Conservation (phyloP, 2,329 filamentous ascomycete species). For the Purpureocillium takamizusanense region DNA sequence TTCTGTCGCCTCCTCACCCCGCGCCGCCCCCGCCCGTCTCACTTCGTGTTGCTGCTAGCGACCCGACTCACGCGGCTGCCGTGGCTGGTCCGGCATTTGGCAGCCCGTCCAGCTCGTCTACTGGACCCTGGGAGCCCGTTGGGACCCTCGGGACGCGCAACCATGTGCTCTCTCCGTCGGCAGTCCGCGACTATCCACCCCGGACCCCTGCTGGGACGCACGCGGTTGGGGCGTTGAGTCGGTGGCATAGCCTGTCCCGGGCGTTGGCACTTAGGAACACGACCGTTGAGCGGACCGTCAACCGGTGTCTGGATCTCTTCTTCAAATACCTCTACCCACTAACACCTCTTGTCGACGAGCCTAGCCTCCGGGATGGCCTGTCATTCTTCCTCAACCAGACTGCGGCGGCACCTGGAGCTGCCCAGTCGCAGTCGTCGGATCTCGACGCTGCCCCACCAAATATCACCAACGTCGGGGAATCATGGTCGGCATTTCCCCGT, state of each 20-base stretch:
- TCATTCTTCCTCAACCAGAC: constrained; percentile 18
- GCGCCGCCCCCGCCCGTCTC: too few species aligned
- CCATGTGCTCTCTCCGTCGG: constrained; percentile 14
- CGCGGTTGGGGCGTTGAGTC: constrained; percentile 10
- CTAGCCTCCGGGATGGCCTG: constrained; percentile 26
- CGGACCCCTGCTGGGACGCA: constrained; percentile 3
- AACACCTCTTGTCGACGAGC: constrained; percentile 31
- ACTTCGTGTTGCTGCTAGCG: not conserved
- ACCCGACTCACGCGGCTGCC: not conserved
- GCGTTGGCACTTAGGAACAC: constrained; percentile 14
- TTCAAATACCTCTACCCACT: constrained; percentile 33
- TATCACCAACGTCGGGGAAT: constrained; percentile 1
- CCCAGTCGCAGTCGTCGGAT: not conserved
- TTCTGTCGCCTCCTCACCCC: not conserved
- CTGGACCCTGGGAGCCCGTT: constrained; percentile 12
- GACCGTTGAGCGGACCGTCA: constrained; percentile 16
- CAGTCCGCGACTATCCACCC: constrained; percentile 9
- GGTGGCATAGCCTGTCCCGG: constrained; percentile 18
- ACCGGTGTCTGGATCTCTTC: constrained; percentile 28
- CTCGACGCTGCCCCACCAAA: not conserved
- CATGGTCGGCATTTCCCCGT: constrained; percentile 2
- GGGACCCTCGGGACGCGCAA: constrained; percentile 6
- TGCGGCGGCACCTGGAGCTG: not conserved
- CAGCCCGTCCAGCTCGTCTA: constrained; percentile 10
- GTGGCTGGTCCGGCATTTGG: constrained; percentile 2